These are phyloP conservation scores for Penicillium soppii DNA, from an alignment of 495 filamentous ascomycete genomes.

Conservation along the genomic window DNA sequence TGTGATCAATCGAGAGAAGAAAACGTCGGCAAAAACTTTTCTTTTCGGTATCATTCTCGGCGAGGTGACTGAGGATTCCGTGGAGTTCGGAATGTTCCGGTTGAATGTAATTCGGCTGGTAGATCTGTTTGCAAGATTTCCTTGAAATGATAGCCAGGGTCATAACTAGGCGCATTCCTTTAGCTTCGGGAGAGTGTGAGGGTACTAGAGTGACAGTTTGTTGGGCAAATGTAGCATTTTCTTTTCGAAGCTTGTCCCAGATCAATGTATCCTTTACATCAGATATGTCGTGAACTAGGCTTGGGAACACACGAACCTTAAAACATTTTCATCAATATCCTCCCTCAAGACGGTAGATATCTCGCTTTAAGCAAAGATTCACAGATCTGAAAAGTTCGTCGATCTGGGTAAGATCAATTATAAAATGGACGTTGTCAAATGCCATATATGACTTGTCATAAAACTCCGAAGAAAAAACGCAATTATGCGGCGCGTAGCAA, in stretches of 20 bases:
- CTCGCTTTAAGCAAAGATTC: too few relatives aligned
- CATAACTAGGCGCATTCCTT: slow-evolving; percentile 24
- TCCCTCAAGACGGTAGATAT: too few relatives aligned
- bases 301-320: too few relatives aligned
- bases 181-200: slow-evolving; percentile 23
- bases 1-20: slow-evolving; percentile 19
- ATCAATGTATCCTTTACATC: slow-evolving; percentile 4
- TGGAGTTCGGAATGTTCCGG: slow-evolving; percentile 8
- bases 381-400: too few relatives aligned
- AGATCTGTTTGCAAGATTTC: slow-evolving; percentile 24
- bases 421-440: too few relatives aligned
- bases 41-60: slow-evolving; percentile 19
- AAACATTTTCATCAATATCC: too few relatives aligned
- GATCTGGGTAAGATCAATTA: too few relatives aligned
- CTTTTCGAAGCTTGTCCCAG: slow-evolving; percentile 10
- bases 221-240: not conserved
- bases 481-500: slow-evolving; percentile 2
- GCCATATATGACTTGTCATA: not conserved
- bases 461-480: slow-evolving; percentile 6
- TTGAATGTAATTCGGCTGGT: slow-evolving; percentile 24
- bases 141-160: slow-evolving; percentile 25
- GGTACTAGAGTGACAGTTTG: slow-evolving; percentile 10
- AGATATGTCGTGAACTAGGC: not conserved
- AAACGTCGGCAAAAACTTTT: slow-evolving; percentile 25
- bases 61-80: slow-evolving; percentile 16